These are phyloP conservation scores for Herpetomonas tarakana DNA, from an alignment of 208 protist species.

Conservation along the genomic window DNA sequence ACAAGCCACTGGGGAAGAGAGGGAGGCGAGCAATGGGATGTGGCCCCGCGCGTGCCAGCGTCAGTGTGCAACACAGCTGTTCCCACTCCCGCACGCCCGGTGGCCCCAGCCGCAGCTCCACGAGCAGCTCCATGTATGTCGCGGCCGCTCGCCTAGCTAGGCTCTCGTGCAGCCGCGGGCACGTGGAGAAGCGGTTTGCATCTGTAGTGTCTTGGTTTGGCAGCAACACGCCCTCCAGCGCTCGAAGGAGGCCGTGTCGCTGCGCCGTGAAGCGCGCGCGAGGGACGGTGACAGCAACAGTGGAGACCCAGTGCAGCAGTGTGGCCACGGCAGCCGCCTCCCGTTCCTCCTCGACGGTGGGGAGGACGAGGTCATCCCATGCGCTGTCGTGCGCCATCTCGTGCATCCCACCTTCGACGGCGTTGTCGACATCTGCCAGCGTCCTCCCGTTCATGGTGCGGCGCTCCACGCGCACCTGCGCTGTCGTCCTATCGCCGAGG, in stretches of 20 bases:
- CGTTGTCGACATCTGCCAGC: too few relatives aligned
- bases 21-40: too few relatives aligned
- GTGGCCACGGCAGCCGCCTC: not conserved
- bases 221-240: slow-evolving; percentile 10
- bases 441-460: too few relatives aligned
- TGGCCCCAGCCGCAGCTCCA: slow-evolving; percentile 14
- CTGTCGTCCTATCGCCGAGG: too few relatives aligned
- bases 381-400: too few relatives aligned
- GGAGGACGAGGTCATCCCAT: not conserved
- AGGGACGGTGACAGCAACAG: not conserved
- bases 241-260: not conserved
- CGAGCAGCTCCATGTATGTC: slow-evolving; percentile 38
- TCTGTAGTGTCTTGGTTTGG: slow-evolving; percentile 5
- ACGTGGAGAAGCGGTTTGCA: not conserved
- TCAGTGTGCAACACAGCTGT: slow-evolving; percentile 20
- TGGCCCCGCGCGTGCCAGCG: too few relatives aligned
- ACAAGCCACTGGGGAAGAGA: too few relatives aligned
- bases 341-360: not conserved
- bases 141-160: slow-evolving; percentile 32
- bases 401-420: too few relatives aligned
- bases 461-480: too few relatives aligned
- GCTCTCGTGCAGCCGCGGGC: slow-evolving; percentile 6
- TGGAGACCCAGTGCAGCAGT: slow-evolving; percentile 15
- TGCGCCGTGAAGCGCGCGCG: slow-evolving; percentile 2
- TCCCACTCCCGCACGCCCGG: slow-evolving; percentile 19